A percentile compares a stretch with the other conserved stretches of the same genome.
Evolutionary conservation across 1,284 basidiomycete genomes (phyloP).

Genomic region (Microbotryum silenes-acaulis): DNA sequence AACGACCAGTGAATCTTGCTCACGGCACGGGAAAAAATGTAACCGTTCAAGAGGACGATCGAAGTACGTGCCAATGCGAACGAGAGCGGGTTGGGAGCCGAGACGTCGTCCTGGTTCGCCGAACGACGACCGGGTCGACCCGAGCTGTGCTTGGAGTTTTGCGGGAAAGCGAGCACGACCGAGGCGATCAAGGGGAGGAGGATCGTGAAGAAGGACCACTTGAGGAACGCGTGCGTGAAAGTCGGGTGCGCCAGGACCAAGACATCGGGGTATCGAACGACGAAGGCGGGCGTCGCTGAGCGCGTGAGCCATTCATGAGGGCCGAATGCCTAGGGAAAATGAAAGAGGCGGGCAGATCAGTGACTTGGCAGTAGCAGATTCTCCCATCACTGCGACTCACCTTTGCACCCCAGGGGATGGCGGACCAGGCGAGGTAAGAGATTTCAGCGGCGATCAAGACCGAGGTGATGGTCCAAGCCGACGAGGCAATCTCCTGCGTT

Average conservation of each 20-base stretch:
- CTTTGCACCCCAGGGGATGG: conserved; percentile 18
- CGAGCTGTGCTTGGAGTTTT: not conserved
- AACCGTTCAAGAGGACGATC: conserved; percentile 18
- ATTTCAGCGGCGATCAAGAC: conserved; percentile 15
- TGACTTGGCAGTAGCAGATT: not conserved
- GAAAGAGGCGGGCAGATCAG: not conserved
- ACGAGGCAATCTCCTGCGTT: conserved; percentile 14
- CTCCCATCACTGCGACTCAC: not conserved
- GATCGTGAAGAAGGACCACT: conserved; percentile 14
- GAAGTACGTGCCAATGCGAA: conserved; percentile 20
- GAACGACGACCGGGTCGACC: not conserved
- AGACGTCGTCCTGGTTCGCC: conserved; percentile 1
- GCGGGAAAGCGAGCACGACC: conserved; percentile 19
- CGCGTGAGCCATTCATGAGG: conserved; percentile 14
- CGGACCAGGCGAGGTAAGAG: conserved; percentile 13
- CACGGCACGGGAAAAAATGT: conserved; percentile 5
- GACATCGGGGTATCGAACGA: conserved; percentile 15
- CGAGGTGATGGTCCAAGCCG: conserved; percentile 14
- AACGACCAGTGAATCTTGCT: not conserved
- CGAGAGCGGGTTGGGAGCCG: conserved; percentile 19
- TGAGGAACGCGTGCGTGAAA: conserved; percentile 17
- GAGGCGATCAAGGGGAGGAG: conserved; percentile 18
- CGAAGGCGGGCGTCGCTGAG: conserved; percentile 2
- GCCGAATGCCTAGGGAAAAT: conserved; percentile 7
- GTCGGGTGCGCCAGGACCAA: conserved; percentile 21